A percentile compares a stretch with the other conserved stretches of the same genome.
These are phyloP conservation scores for Fragilaria radians DNA, from an alignment of 108 stramenopile genomes.

Conservation along the genomic window DNA sequence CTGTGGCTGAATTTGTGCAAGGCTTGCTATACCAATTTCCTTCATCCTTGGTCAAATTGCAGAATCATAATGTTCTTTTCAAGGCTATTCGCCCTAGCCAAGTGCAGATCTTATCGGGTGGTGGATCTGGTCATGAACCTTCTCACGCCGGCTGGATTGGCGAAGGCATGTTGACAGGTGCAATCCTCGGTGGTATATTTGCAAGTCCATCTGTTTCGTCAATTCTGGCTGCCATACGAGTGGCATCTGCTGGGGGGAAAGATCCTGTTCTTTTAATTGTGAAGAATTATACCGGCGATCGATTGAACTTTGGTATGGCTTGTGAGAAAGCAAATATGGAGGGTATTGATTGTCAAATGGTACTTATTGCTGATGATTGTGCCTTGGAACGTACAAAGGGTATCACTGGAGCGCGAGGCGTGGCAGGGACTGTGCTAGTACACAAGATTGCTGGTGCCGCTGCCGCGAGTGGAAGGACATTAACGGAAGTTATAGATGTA, in stretches of 20 bases:
- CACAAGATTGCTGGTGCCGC: constrained; percentile 95
- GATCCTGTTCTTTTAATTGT: constrained; percentile 81
- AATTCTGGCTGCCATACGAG: constrained; percentile 90
- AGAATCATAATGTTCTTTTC: constrained; percentile 65
- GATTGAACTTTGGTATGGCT: constrained; percentile 98
- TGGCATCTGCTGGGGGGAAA: constrained; percentile 39
- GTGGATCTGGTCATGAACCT: constrained; percentile 98
- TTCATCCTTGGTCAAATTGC: constrained; percentile 53
- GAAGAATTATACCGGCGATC: constrained; percentile 99
- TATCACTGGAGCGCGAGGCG: constrained; percentile 92
- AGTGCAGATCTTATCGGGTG: constrained; percentile 82
- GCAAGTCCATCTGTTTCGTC: constrained; percentile 85
- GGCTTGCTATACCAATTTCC: constrained; percentile 77
- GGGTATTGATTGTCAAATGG: constrained; percentile 69
- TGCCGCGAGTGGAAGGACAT: constrained; percentile 44
- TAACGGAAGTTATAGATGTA: constrained; percentile 61
- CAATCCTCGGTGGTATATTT: constrained; percentile 96
- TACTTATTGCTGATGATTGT: constrained; percentile 94
- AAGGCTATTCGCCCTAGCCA: constrained; percentile 2
- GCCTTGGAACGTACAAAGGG: constrained; percentile 88
- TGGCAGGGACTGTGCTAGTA: constrained; percentile 95
- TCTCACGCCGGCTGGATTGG: constrained; percentile 95
- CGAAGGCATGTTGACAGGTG: constrained; percentile 89
- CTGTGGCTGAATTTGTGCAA: constrained; percentile 73
- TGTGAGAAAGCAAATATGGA: constrained; percentile 75